phyloP scores from a whole-genome alignment of 345 rosid genomes.

The Psidium friedrichsthalianum region DNA sequence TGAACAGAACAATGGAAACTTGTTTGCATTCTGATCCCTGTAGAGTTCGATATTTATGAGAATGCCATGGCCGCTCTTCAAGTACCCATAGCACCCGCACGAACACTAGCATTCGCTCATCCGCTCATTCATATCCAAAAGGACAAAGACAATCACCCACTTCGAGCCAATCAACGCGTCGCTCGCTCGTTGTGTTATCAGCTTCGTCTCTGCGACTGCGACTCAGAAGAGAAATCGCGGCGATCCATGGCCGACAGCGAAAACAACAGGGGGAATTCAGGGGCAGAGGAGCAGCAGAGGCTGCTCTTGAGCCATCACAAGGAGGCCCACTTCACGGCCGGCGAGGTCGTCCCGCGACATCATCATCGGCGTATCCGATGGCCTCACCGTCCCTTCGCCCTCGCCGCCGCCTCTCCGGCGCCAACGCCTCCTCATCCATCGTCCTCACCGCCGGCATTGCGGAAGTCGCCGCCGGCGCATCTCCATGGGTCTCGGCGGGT shows the following conservation, averaged over 20 bases:
- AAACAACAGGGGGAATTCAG: not conserved
- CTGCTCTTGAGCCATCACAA: conserved; percentile 59
- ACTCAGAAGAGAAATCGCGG: not conserved
- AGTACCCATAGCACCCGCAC: not conserved
- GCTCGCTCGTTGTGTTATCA: not conserved
- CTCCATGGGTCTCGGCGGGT: conserved; percentile 99
- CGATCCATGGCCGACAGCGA: not conserved
- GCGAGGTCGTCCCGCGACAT: conserved; percentile 85
- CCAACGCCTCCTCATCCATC: conserved; percentile 75
- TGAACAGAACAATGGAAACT: not conserved
- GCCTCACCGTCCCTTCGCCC: conserved; percentile 93
- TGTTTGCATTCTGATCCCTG: not conserved
- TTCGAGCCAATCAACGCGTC: not conserved
- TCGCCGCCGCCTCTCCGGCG: conserved; percentile 94
- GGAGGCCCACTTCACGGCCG: conserved; percentile 91
- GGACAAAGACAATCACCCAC: not conserved
- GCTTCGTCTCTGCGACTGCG: not conserved
- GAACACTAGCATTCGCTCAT: not conserved
- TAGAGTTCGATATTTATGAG: not conserved
- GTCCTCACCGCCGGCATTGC: conserved; percentile 95
- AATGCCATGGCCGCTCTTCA: not conserved
- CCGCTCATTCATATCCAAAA: not conserved
- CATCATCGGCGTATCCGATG: conserved; percentile 96
- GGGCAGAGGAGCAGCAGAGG: not conserved
- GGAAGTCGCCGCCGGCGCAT: conserved; percentile 96